Percentiles rank a stretch among this genome's conserved stretches.
Evolutionary conservation across 2,329 filamentous ascomycete species (phyloP).

Genomic region (Teratosphaeria zuluensis): DNA sequence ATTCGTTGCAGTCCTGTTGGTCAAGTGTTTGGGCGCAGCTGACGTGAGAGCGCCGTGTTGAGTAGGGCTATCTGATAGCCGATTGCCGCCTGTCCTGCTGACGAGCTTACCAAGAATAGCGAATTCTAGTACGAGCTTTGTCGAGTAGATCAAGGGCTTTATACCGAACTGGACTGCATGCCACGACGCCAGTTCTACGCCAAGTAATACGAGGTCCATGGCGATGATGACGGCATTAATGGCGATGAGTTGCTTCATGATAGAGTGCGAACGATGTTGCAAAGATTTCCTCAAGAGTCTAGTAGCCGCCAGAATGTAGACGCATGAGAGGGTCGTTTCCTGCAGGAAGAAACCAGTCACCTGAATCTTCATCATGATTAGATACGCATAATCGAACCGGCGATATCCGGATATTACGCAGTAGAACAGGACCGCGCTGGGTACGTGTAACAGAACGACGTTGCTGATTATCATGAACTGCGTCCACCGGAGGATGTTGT

Average conservation of each 20-base stretch:
- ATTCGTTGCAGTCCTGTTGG: too few species aligned
- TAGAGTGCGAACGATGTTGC: background rate
- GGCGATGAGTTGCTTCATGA: constrained; percentile 23
- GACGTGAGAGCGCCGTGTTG: too few species aligned
- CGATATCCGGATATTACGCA: background rate
- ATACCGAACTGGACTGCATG: constrained; percentile 24
- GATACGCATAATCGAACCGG: background rate
- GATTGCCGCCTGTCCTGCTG: background rate
- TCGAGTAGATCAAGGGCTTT: constrained; percentile 23
- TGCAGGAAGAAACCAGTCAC: background rate
- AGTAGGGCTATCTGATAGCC: background rate
- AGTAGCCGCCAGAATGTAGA: background rate
- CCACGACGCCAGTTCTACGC: constrained; percentile 19
- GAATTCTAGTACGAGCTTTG: constrained; percentile 13
- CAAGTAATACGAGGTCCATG: constrained; percentile 23
- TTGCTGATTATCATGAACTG: background rate
- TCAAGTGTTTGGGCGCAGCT: too few species aligned
- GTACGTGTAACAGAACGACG: background rate
- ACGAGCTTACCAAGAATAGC: constrained; percentile 15
- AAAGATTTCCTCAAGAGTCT: background rate
- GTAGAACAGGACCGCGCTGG: background rate
- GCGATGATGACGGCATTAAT: constrained; percentile 28
- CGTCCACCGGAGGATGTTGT: background rate
- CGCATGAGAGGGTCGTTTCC: background rate
- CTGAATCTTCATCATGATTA: background rate